Conservation (phyloP, 106 monocot species). For the Dendrobium nobile region DNA sequence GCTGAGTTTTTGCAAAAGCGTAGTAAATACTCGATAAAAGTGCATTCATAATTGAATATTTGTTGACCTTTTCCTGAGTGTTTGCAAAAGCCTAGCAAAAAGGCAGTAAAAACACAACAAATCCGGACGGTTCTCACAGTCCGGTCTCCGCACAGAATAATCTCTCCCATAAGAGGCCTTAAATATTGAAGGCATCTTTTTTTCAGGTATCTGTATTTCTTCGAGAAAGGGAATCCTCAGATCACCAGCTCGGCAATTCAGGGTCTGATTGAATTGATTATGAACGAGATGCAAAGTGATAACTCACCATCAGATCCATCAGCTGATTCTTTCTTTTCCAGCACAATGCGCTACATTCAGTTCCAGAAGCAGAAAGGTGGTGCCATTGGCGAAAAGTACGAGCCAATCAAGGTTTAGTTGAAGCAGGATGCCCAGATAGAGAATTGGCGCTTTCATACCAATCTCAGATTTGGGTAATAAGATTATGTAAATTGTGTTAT, state of each 20-base stretch:
- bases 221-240: conserved; percentile 93
- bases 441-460: no score
- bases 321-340: conserved; percentile 74
- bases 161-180: background rate
- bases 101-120: no score
- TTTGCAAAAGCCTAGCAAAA: no score
- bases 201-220: conserved; percentile 87
- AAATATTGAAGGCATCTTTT: background rate
- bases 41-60: no score
- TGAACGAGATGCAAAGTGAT: conserved; percentile 86
- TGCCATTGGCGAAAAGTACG: conserved; percentile 81
- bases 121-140: no score
- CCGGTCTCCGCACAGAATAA: no score
- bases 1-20: no score
- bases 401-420: conserved; percentile 51
- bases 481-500: no score
- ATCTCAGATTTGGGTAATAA: no score
- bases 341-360: conserved; percentile 76
- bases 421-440: background rate
- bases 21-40: no score
- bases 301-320: conserved; percentile 44
- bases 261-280: conserved; percentile 74
- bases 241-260: conserved; percentile 72
- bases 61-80: no score
- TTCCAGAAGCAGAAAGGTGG: conserved; percentile 99